Conservation (phyloP, 768 basidiomycete genomes). For the Paxillus rubicundulus region DNA sequence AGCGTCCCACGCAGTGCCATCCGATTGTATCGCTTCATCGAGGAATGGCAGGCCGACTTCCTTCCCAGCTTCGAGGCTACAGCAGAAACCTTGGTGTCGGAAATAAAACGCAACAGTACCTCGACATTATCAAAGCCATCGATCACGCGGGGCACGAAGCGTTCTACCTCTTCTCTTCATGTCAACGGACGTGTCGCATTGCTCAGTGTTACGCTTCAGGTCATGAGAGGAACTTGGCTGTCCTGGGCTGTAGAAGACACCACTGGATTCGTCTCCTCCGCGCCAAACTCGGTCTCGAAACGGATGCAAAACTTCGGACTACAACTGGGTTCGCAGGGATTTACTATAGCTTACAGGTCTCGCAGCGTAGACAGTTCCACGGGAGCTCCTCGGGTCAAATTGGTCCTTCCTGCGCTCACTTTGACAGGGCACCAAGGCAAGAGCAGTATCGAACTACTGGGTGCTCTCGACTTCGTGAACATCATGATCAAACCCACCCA, state of each 20-base stretch:
- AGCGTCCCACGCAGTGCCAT: slow-evolving; percentile 80
- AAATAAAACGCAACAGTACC: slow-evolving; percentile 48
- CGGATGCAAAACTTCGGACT: slow-evolving; percentile 54
- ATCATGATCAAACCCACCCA: slow-evolving; percentile 77
- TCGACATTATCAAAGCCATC: slow-evolving; percentile 33
- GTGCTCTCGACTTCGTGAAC: slow-evolving; percentile 65
- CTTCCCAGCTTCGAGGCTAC: slow-evolving; percentile 72
- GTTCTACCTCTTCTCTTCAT: slow-evolving; percentile 34
- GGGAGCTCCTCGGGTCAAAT: slow-evolving; percentile 51
- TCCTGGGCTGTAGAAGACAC: slow-evolving; percentile 65
- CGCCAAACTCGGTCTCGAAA: slow-evolving; percentile 31
- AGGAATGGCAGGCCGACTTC: slow-evolving; percentile 82
- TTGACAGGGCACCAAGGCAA: slow-evolving; percentile 57
- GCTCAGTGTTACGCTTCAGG: slow-evolving; percentile 64
- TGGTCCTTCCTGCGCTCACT: slow-evolving; percentile 64
- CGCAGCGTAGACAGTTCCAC: slow-evolving; percentile 32
- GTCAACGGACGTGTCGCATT: slow-evolving; percentile 52
- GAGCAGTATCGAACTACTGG: slow-evolving; percentile 47
- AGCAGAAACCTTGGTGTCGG: slow-evolving; percentile 60
- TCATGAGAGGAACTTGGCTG: slow-evolving; percentile 88
- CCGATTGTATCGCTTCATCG: slow-evolving; percentile 71
- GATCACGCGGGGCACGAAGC: slow-evolving; percentile 16
- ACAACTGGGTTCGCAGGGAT: slow-evolving; percentile 57
- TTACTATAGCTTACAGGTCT: slow-evolving; percentile 55
- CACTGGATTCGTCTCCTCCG: slow-evolving; percentile 45